Percentiles rank a stretch among this genome's conserved stretches.
Conservation (phyloP, 805 yeast genomes). For the Ogataea nitratoaversa region DNA sequence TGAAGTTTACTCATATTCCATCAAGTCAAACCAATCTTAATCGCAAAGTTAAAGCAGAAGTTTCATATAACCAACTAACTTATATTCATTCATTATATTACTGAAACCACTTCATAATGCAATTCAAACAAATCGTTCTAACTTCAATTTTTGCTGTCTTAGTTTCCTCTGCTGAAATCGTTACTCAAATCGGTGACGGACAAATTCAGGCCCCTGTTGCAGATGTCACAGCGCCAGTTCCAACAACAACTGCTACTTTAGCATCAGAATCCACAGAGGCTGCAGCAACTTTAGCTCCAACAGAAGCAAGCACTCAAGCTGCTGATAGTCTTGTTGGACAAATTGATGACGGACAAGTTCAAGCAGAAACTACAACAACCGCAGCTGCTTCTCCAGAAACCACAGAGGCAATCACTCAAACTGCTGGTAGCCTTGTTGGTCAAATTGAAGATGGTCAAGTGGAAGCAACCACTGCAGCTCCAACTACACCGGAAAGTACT, state of each 20-base stretch:
- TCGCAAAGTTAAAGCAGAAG: no score
- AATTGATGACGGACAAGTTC: not conserved
- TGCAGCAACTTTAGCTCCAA: not conserved
- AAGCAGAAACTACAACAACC: constrained; percentile 19
- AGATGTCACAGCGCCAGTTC: not conserved
- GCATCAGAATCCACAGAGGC: not conserved
- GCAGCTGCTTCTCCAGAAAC: constrained; percentile 10
- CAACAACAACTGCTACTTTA: constrained; percentile 9
- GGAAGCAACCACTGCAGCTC: not conserved
- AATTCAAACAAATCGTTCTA: constrained; percentile 18
- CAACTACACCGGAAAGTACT: not conserved
- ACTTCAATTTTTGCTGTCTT: constrained; percentile 14
- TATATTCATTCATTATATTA: constrained; percentile 6
- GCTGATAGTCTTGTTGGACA: constrained; percentile 1
- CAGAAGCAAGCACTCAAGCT: constrained; percentile 1
- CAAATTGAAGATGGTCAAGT: constrained; percentile 1
- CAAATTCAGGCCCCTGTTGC: constrained; percentile 17
- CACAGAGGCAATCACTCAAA: constrained; percentile 4
- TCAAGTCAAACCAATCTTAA: no score
- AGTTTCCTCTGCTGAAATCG: constrained; percentile 14
- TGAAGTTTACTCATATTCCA: no score
- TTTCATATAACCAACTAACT: not conserved
- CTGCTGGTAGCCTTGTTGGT: constrained; percentile 3
- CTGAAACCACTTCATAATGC: constrained; percentile 13
- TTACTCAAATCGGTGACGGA: constrained; percentile 22